A percentile compares a stretch with the other conserved stretches of the same genome.
phyloP scores from a whole-genome alignment of 495 filamentous ascomycete genomes.

The Apiosordaria backusii region DNA sequence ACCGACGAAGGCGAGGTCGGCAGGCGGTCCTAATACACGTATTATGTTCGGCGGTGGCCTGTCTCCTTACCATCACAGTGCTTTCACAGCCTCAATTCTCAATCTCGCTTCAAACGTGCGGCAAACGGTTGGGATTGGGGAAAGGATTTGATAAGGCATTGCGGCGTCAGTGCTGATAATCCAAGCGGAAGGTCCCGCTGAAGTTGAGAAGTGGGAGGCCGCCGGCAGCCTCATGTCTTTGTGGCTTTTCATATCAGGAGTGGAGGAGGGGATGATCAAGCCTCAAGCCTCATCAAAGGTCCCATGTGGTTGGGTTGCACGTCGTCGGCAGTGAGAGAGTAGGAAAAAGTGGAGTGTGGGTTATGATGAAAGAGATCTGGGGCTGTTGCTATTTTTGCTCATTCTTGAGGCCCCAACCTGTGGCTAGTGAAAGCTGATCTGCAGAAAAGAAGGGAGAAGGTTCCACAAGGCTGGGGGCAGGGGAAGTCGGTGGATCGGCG shows the following conservation, averaged over 20 bases:
- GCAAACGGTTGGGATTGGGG: background rate
- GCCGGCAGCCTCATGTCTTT: background rate
- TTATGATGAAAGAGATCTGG: background rate
- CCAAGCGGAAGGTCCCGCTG: background rate
- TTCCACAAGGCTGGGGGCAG: background rate
- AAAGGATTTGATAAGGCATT: background rate
- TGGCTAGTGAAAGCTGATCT: conserved; percentile 2
- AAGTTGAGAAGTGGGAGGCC: background rate
- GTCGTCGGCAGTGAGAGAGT: background rate
- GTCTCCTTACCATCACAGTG: background rate
- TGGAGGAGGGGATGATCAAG: background rate
- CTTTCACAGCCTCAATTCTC: conserved; percentile 9
- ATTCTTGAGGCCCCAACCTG: background rate
- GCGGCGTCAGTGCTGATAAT: background rate
- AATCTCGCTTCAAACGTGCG: conserved; percentile 3
- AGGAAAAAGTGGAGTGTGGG: background rate
- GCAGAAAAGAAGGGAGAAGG: background rate
- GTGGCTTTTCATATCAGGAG: background rate
- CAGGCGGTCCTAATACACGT: background rate
- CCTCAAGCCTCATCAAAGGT: background rate
- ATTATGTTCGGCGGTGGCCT: background rate
- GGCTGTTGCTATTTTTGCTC: conserved; percentile 1
- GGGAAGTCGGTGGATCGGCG: background rate
- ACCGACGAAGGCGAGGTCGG: background rate
- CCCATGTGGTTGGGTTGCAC: background rate